Evolutionary conservation across 345 rosid species (phyloP), one percentile per base, ranked within the genome.

Genomic region (Linum trigynum): DNA sequence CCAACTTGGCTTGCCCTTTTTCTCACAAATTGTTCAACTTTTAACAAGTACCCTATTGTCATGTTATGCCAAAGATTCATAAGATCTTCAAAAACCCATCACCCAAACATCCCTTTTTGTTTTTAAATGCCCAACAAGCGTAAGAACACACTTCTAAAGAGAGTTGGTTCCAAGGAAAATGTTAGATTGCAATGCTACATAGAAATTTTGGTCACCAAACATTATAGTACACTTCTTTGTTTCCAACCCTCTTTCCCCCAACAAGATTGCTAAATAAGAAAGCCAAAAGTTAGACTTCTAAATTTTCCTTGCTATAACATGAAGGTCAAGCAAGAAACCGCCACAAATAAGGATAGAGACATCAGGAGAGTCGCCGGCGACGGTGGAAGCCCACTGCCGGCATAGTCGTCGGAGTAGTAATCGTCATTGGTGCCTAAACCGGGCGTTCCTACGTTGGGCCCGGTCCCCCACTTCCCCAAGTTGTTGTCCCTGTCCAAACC

Each of bases 401-500:
- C 78, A 75, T 84, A 78, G 61, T 82, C 84, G 65, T 83, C 88
- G 11, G 78, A 72, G 63, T 71, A 82, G 59, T n/a, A n/a, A n/a
- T 82, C 86, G 4, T 78, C 74, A 61, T 63, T 74, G 1, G 78
- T 55, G 37, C 61, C 76, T 9, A 64, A 41, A 37, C 77, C 78
- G 56, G 50, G 50, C 6, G 69, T 73, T 9, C 50, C 77, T 10
- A 74, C 77, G 9, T 77, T 74, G 11, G 79, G 80, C 61, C 88
- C 86, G 14, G 87, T 82, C 75, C 74, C 82, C 95, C 96, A 91
- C 87, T 78, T 85, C 59, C 91, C 98, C 39, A 89, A 70, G 71
- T 81, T 80, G 80, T 92, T 92, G 80, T 86, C 78, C 86, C 96
- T 89, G 81, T 17, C 6, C 69, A 71, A 63, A 66, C 65, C 76